These are phyloP conservation scores for Cryphonectria nitschkei DNA, from an alignment of 2,329 filamentous ascomycete species.

Conservation along the genomic window DNA sequence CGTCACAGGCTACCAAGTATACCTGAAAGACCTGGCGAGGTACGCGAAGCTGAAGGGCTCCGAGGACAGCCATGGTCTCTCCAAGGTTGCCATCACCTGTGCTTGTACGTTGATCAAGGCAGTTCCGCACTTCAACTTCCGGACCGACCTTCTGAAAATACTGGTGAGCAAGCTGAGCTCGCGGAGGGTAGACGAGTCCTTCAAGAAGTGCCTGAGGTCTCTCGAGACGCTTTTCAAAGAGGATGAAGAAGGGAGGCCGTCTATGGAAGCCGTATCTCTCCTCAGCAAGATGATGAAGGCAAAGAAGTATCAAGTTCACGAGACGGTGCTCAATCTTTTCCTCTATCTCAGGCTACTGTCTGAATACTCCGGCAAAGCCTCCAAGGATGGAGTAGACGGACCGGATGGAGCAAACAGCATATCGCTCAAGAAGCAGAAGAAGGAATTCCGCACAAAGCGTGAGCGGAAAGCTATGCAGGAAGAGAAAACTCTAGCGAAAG, in stretches of 20 bases:
- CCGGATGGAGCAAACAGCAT: conserved; percentile 53
- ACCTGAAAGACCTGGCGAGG: conserved; percentile 74
- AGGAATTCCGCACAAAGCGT: conserved; percentile 86
- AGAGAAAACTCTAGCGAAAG: conserved; percentile 85
- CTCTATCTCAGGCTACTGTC: conserved; percentile 85
- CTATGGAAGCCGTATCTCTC: conserved; percentile 82
- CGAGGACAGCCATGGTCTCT: conserved; percentile 55
- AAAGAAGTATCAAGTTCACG: conserved; percentile 79
- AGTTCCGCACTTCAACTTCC: conserved; percentile 97
- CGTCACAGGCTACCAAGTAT: conserved; percentile 81
- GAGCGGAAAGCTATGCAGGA: conserved; percentile 83
- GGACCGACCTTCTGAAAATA: conserved; percentile 84
- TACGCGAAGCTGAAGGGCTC: conserved; percentile 61
- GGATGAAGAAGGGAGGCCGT: conserved; percentile 88
- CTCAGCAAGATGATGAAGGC: conserved; percentile 95
- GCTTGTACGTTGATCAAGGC: conserved; percentile 78
- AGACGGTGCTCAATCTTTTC: conserved; percentile 87
- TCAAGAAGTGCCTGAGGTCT: conserved; percentile 75
- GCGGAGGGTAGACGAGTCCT: conserved; percentile 73
- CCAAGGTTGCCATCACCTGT: conserved; percentile 81
- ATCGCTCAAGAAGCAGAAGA: conserved; percentile 65
- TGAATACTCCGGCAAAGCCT: conserved; percentile 85
- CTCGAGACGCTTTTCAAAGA: conserved; percentile 81
- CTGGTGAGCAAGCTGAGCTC: conserved; percentile 81
- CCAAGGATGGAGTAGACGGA: conserved; percentile 72